Percentiles rank a stretch among this genome's conserved stretches.
Conservation (phyloP, 257 asterid species). For the Ocimum tenuiflorum region DNA sequence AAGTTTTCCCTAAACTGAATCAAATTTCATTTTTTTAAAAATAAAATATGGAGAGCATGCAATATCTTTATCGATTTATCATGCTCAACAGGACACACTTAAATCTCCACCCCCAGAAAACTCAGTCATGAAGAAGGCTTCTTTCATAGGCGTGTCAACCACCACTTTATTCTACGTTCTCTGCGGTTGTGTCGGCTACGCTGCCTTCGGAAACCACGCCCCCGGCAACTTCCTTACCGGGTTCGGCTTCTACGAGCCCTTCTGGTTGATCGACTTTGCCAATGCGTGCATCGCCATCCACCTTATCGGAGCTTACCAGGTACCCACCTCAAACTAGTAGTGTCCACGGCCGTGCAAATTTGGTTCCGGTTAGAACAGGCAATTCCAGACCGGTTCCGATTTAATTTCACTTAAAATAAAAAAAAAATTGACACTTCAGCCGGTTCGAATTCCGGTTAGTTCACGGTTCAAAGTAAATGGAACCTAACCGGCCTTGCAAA, state of each 20-base stretch:
- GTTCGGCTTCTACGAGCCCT: constrained; percentile 58
- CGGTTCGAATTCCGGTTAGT: too few relatives aligned
- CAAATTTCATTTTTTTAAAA: too few relatives aligned
- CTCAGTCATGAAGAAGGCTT: constrained; percentile 50
- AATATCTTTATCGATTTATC: too few relatives aligned
- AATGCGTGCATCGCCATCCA: constrained; percentile 53
- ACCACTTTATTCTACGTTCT: constrained; percentile 47
- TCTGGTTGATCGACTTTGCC: constrained; percentile 54
- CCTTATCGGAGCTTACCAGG: constrained; percentile 63
- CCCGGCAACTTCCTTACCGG: constrained; percentile 64
- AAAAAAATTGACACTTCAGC: too few relatives aligned
- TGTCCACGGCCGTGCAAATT: too few relatives aligned
- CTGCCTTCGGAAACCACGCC: constrained; percentile 51
- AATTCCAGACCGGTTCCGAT: too few relatives aligned
- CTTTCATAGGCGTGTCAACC: constrained; percentile 32
- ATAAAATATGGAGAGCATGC: too few relatives aligned
- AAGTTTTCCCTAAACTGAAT: too few relatives aligned
- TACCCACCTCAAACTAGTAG: neutral
- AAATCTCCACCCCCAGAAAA: constrained; percentile 44
- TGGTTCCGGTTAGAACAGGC: too few relatives aligned
- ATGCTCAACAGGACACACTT: constrained; percentile 45
- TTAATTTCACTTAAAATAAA: too few relatives aligned
- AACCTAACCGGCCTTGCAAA: too few relatives aligned
- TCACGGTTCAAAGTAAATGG: too few relatives aligned
- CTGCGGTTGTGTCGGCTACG: constrained; percentile 46